Conservation (phyloP, 441 rosid genomes). For the Dalechampia spathulata region DNA sequence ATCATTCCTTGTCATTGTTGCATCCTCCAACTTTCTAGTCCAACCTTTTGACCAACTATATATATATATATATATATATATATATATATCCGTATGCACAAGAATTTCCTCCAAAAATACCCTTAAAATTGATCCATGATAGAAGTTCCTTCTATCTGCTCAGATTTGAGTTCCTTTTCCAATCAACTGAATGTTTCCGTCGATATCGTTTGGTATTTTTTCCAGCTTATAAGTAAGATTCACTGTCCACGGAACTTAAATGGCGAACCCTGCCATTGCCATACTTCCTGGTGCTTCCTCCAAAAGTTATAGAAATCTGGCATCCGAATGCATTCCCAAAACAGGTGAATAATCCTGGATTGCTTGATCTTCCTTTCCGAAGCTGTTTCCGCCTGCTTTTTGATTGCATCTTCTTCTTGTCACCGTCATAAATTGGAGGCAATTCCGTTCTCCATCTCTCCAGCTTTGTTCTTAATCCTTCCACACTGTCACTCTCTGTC, state of each 20-base stretch:
- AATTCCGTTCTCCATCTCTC: constrained; percentile 67
- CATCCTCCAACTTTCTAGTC: no score
- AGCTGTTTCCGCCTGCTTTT: constrained; percentile 18
- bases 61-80: no score
- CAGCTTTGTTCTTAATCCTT: constrained; percentile 53
- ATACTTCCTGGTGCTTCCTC: constrained; percentile 33
- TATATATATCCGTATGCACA: no score
- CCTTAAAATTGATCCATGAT: no score
- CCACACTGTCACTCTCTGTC: constrained; percentile 43
- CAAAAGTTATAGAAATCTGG: constrained; percentile 80
- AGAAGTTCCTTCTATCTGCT: no score
- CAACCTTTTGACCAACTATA: neutral
- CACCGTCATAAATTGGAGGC: constrained; percentile 25
- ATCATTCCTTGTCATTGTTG: no score
- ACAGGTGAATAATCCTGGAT: constrained; percentile 61
- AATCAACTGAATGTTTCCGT: no score
- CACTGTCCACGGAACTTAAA: constrained; percentile 41
- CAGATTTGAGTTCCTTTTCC: no score
- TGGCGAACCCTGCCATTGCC: constrained; percentile 35
- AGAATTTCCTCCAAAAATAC: no score
- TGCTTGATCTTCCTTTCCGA: constrained; percentile 22
- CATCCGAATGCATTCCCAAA: constrained; percentile 66
- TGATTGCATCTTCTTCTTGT: constrained; percentile 3
- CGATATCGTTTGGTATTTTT: no score
- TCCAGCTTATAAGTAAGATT: no score